These are phyloP conservation scores for Malus domestica DNA, from an alignment of 306 rosid species.

Conservation along the genomic window DNA sequence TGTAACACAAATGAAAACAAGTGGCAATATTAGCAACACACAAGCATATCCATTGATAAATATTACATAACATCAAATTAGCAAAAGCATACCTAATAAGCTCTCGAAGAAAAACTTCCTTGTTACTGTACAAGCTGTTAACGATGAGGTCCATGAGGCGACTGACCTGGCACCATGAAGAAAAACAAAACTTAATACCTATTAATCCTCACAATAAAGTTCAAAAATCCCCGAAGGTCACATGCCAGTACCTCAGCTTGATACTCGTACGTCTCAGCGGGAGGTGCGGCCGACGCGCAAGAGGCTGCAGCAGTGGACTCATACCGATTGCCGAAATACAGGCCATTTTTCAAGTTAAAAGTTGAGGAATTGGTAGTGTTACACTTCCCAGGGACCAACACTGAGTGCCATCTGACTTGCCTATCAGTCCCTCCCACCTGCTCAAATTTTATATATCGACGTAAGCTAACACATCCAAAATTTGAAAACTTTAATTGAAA, in stretches of 20 bases:
- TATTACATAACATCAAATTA: neutral
- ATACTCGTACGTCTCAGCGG: slow-evolving; percentile 69
- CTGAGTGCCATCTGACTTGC: slow-evolving; percentile 52
- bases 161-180: slow-evolving; percentile 57
- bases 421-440: slow-evolving; percentile 48
- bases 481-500: neutral
- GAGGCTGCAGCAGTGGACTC: slow-evolving; percentile 81
- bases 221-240: neutral
- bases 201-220: neutral
- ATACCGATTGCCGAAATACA: slow-evolving; percentile 43
- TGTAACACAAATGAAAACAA: neutral
- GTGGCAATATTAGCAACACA: neutral
- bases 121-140: slow-evolving; percentile 92
- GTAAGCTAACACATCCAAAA: neutral
- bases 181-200: neutral
- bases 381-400: slow-evolving; percentile 30
- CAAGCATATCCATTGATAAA: neutral
- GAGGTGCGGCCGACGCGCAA: slow-evolving; percentile 44
- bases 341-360: slow-evolving; percentile 23
- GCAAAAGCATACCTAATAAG: slow-evolving; percentile 62
- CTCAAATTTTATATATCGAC: neutral
- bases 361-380: slow-evolving; percentile 13
- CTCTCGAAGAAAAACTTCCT: slow-evolving; percentile 94
- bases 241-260: slow-evolving; percentile 76
- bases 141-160: slow-evolving; percentile 99